Conservation (phyloP, 176 grass and related monocot genomes). For the Oryza officinalis region DNA sequence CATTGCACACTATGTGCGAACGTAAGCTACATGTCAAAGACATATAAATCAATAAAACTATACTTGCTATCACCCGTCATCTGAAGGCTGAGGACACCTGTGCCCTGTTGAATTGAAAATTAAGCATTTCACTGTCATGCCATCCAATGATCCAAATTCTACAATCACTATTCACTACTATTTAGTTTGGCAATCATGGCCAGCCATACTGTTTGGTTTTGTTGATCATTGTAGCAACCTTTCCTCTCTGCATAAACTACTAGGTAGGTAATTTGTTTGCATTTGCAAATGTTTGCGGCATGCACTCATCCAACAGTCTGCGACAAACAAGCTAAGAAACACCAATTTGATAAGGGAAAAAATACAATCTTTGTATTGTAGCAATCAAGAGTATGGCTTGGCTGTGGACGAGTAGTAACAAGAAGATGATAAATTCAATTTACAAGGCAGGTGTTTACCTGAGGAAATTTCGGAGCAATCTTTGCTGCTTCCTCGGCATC, state of each 20-base stretch:
- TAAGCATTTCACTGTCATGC: neutral
- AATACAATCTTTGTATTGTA: neutral
- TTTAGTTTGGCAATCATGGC: neutral
- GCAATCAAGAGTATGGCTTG: neutral
- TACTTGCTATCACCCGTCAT: neutral
- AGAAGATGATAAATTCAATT: neutral
- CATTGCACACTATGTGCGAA: neutral
- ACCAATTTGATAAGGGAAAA: neutral
- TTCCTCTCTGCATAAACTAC: neutral
- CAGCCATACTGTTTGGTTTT: neutral
- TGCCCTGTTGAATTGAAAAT: neutral
- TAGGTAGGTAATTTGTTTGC: neutral
- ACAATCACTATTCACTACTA: neutral
- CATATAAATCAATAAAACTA: neutral
- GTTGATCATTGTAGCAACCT: neutral
- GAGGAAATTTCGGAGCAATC: slow-evolving; percentile 59
- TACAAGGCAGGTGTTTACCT: slow-evolving; percentile 36
- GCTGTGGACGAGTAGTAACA: neutral
- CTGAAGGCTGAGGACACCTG: neutral
- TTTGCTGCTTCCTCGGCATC: slow-evolving; percentile 67
- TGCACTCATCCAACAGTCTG: neutral
- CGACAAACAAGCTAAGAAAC: neutral
- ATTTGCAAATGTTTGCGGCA: neutral
- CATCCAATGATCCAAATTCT: neutral
- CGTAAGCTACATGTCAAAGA: neutral